Conservation (phyloP, 2,329 filamentous ascomycete genomes). For the Alternaria sp. region DNA sequence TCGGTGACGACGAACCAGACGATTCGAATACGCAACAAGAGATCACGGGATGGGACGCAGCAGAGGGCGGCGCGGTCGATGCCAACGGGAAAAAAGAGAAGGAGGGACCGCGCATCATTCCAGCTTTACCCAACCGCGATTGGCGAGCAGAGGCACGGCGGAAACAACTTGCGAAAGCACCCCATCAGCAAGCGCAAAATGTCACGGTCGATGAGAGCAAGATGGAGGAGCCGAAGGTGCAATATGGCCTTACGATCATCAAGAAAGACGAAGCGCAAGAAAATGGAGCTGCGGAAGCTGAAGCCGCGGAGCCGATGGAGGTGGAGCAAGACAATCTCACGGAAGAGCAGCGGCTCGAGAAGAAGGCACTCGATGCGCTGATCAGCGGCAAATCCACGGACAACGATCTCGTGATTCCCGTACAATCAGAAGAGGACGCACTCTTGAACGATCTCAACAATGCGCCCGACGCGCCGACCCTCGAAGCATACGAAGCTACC, state of each 20-base stretch:
- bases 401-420: slow-evolving; percentile 48
- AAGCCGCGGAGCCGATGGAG: slow-evolving; percentile 30
- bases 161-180: slow-evolving; percentile 65
- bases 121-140: slow-evolving; percentile 64
- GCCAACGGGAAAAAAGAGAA: slow-evolving; percentile 44
- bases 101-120: slow-evolving; percentile 63
- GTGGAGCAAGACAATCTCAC: slow-evolving; percentile 40
- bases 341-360: slow-evolving; percentile 54
- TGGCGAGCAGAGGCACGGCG: slow-evolving; percentile 64
- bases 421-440: slow-evolving; percentile 65
- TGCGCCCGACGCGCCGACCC: slow-evolving; percentile 75
- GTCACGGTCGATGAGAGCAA: slow-evolving; percentile 40
- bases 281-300: slow-evolving; percentile 6
- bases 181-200: slow-evolving; percentile 53
- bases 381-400: slow-evolving; percentile 48
- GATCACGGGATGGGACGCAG: slow-evolving; percentile 62
- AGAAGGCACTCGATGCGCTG: slow-evolving; percentile 58
- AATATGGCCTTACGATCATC: slow-evolving; percentile 62
- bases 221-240: slow-evolving; percentile 48
- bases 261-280: slow-evolving; percentile 33
- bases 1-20: slow-evolving; percentile 42
- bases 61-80: slow-evolving; percentile 57
- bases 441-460: slow-evolving; percentile 73
- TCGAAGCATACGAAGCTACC: slow-evolving; percentile 85
- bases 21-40: slow-evolving; percentile 41